Percentiles rank a stretch among this genome's conserved stretches.
These are phyloP conservation scores for Aspergillus sp. DNA, from an alignment of 2,329 filamentous ascomycete species.

Conservation along the genomic window DNA sequence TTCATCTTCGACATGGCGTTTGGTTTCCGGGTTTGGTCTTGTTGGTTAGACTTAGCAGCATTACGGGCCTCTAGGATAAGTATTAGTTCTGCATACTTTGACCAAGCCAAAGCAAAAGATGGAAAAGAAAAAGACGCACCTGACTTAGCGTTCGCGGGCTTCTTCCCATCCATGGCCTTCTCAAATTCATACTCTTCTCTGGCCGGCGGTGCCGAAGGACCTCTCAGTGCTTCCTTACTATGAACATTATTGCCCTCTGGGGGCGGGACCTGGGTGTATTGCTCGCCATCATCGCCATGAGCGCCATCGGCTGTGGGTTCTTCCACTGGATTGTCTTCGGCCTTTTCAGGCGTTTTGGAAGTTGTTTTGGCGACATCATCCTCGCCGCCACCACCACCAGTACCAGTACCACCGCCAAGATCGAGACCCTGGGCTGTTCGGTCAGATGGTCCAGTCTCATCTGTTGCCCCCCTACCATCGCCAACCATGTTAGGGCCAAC, in stretches of 20 bases:
- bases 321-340: no score
- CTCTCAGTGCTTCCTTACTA: conserved; percentile 24
- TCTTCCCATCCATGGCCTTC: conserved; percentile 17
- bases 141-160: conserved; percentile 2
- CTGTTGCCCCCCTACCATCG: no score
- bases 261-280: not conserved
- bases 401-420: no score
- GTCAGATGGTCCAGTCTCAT: no score
- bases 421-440: no score
- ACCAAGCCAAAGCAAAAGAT: not conserved
- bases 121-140: conserved; percentile 2
- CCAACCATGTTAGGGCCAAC: no score
- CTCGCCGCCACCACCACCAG: no score
- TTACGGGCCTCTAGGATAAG: not conserved
- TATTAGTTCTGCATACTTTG: not conserved
- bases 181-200: conserved; percentile 21
- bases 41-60: not conserved
- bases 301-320: not conserved
- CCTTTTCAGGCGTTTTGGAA: no score
- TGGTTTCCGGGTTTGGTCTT: not conserved
- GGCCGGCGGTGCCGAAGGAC: conserved; percentile 19
- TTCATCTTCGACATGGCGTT: conserved; percentile 19
- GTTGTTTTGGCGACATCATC: no score
- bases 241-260: conserved; percentile 3
- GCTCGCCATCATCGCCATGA: not conserved